phyloP scores from a whole-genome alignment of 2,329 filamentous ascomycete genomes.

The Tolypocladium ovalisporum region DNA sequence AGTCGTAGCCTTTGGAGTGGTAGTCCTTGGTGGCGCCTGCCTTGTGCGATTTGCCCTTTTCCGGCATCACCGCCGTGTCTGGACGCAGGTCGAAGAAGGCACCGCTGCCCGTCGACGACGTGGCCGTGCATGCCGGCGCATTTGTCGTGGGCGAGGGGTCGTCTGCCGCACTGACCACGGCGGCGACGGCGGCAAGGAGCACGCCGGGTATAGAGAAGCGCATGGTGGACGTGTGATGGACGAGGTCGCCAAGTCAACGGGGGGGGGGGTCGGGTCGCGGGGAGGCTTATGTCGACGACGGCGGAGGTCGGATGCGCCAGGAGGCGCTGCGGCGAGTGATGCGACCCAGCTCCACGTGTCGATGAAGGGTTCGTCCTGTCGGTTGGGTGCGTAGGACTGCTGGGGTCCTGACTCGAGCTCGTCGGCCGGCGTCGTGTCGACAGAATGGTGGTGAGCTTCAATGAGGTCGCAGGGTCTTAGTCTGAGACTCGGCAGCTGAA shows the following conservation, averaged over 20 bases:
- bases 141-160: slow-evolving; percentile 30
- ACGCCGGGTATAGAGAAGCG: slow-evolving; percentile 15
- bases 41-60: slow-evolving; percentile 33
- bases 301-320: not conserved
- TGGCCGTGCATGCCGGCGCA: slow-evolving; percentile 42
- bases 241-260: not conserved
- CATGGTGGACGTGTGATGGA: slow-evolving; percentile 9
- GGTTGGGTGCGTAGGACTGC: not conserved
- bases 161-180: slow-evolving; percentile 21
- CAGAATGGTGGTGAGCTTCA: not conserved
- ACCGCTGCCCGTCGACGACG: slow-evolving; percentile 41
- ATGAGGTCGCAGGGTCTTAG: not conserved
- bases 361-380: not conserved
- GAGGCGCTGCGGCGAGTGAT: not conserved
- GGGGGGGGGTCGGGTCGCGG: not conserved
- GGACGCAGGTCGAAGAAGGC: slow-evolving; percentile 49
- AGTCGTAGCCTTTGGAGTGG: slow-evolving; percentile 62
- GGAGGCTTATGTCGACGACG: not conserved
- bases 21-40: slow-evolving; percentile 38
- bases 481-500: not conserved
- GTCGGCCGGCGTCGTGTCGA: not conserved
- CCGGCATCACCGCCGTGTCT: slow-evolving; percentile 35
- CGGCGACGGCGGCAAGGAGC: slow-evolving; percentile 24
- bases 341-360: not conserved
- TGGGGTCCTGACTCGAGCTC: not conserved